Conservation (phyloP, 441 rosid species). For the Arabidopsis lyrata region DNA sequence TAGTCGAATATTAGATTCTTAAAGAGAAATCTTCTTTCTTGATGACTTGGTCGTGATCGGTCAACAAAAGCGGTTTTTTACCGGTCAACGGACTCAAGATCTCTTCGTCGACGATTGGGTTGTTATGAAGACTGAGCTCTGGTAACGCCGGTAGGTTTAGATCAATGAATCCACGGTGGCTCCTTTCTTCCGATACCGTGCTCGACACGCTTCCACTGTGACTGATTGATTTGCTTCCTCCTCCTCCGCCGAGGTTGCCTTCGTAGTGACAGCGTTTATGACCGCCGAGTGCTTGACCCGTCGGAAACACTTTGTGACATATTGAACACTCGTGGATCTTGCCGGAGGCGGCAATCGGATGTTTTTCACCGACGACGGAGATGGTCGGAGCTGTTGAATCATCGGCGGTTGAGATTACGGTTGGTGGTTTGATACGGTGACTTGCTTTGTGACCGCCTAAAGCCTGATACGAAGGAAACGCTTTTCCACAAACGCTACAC, state of each 20-base stretch:
- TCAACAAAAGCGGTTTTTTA: slow-evolving; percentile 61
- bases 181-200: slow-evolving; percentile 54
- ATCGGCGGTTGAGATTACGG: slow-evolving; percentile 37
- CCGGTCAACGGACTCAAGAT: slow-evolving; percentile 68
- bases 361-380: slow-evolving; percentile 20
- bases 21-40: slow-evolving; percentile 42
- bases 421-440: slow-evolving; percentile 60
- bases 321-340: slow-evolving; percentile 73
- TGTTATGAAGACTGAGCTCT: slow-evolving; percentile 44
- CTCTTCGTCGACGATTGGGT: slow-evolving; percentile 54
- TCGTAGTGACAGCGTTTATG: slow-evolving; percentile 85
- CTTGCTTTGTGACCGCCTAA: slow-evolving; percentile 98
- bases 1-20: slow-evolving; percentile 23
- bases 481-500: slow-evolving; percentile 84
- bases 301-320: slow-evolving; percentile 67
- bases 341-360: slow-evolving; percentile 41
- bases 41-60: slow-evolving; percentile 46
- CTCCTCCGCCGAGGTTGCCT: slow-evolving; percentile 52
- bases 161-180: slow-evolving; percentile 63
- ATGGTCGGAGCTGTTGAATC: slow-evolving; percentile 37
- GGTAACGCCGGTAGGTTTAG: slow-evolving; percentile 68
- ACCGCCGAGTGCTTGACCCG: slow-evolving; percentile 81
- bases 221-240: slow-evolving; percentile 46
- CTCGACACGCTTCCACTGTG: slow-evolving; percentile 50
- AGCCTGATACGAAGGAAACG: slow-evolving; percentile 86